Base-by-base conservation (phyloP, 495 filamentous ascomycete genomes). In the Penicillium salamii region DNA sequence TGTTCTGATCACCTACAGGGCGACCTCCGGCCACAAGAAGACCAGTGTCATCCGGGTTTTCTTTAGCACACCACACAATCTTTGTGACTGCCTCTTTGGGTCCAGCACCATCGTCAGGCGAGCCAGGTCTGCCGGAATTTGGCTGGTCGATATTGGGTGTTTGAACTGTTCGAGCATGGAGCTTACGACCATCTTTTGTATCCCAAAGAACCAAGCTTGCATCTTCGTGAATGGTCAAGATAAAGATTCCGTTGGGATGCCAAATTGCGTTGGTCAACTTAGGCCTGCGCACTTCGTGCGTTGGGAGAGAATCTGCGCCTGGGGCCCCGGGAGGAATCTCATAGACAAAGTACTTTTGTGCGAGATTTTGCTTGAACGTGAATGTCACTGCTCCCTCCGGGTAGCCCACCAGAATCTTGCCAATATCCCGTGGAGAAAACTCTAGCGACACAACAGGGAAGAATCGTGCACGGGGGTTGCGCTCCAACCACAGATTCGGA, bases 211-310 rank as follows among this genome's bases (percentile, higher is more conserved):
- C 93, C 26, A 98, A 61, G 50, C 85, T 92, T 3, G 85, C 85
- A 62, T 97, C 92, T 52, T 97, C 91, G 58, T 97, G 86, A 9
- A 86, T 86, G 0, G 89, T 95, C 44, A 91, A 63, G 32, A 97
- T 68, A 57, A 97, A 98, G 0, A 88, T 93, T 0, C 93, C 93
- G 20, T 91, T 95, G 1, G 93, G 93, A 70, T 98, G 93, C 93
- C 93, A 98, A 29, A 90, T 58, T 0, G 87, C 91, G 47, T 90
- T 85, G 1, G 79, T 87, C 50, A 98, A 65, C 41, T 74, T 77
- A 8, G 92, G 92, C 49, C 70, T 84, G 46, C 89, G 78, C 48
- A 74, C 54, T 11, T 70, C 78, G 21, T 69, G 75, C 15, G 63
- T 50, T 14, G 76, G 67, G 15, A 78, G 76, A 55, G 77, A 71